These are phyloP conservation scores for Neoboletus magnificus DNA, from an alignment of 768 basidiomycete species.

Conservation along the genomic window DNA sequence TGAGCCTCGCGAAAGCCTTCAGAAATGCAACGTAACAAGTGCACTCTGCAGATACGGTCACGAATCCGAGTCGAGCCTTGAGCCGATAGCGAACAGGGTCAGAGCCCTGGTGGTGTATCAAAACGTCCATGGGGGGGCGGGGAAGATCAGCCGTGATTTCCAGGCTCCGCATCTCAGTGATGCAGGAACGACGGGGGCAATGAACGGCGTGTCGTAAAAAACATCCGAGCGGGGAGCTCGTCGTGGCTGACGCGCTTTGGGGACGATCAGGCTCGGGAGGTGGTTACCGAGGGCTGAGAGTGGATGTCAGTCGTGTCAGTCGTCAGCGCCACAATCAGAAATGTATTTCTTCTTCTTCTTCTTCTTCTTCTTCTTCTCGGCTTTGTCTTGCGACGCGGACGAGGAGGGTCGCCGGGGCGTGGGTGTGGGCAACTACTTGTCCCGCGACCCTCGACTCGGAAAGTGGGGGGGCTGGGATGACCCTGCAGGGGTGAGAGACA, in stretches of 20 bases:
- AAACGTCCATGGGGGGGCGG: no score
- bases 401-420: background rate
- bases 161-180: no score
- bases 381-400: background rate
- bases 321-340: background rate
- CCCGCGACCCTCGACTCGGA: background rate
- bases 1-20: no score
- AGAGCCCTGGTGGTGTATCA: no score
- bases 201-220: background rate
- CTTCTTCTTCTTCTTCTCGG: no score
- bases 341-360: background rate
- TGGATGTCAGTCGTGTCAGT: background rate
- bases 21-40: no score
- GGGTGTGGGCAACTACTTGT: background rate
- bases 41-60: no score
- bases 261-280: background rate
- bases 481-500: background rate
- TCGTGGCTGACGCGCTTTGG: no score
- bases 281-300: no score
- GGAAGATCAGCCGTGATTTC: no score
- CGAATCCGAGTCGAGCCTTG: no score
- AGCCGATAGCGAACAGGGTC: no score
- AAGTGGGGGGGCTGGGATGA: background rate
- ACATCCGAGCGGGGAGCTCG: background rate
- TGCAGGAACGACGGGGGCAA: background rate